These are phyloP conservation scores for Hypomyces perniciosus DNA, from an alignment of 2,329 filamentous ascomycete genomes.

Conservation along the genomic window DNA sequence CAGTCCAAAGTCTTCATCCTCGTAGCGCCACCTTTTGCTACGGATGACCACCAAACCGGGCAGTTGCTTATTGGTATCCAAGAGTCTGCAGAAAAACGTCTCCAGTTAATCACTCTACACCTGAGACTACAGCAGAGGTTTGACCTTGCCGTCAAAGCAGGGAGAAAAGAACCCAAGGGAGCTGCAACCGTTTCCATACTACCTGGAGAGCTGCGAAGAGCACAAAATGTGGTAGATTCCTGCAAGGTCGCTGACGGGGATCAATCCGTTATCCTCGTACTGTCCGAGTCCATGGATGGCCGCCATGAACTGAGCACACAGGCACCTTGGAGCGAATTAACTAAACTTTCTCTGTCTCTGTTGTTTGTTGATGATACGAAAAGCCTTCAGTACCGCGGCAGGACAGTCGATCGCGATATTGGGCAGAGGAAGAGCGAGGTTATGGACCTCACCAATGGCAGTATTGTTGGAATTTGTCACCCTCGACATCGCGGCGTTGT, in stretches of 20 bases:
- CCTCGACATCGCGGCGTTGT: conserved; percentile 54
- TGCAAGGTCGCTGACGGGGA: conserved; percentile 64
- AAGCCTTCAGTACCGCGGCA: conserved; percentile 51
- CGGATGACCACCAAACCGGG: conserved; percentile 46
- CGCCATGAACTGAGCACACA: conserved; percentile 64
- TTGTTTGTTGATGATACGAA: conserved; percentile 55
- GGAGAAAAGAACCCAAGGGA: conserved; percentile 17
- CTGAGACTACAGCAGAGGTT: conserved; percentile 39
- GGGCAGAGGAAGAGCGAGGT: conserved; percentile 40
- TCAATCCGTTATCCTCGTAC: conserved; percentile 61
- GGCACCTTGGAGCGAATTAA: conserved; percentile 67
- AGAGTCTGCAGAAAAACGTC: conserved; percentile 59
- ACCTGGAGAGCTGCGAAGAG: conserved; percentile 48
- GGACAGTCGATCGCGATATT: conserved; percentile 47
- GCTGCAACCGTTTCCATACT: conserved; percentile 23
- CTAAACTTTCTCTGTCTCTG: conserved; percentile 58
- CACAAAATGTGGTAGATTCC: conserved; percentile 64
- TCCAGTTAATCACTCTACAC: conserved; percentile 61
- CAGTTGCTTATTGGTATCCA: conserved; percentile 63
- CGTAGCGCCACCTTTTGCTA: conserved; percentile 49
- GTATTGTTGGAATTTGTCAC: conserved; percentile 51
- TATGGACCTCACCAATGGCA: conserved; percentile 40
- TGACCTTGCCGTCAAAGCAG: conserved; percentile 20
- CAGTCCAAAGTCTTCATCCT: conserved; percentile 64
- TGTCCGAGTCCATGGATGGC: conserved; percentile 60